Evolutionary conservation across 768 basidiomycete species (phyloP).

Genomic region (Rhizopogon sp.): DNA sequence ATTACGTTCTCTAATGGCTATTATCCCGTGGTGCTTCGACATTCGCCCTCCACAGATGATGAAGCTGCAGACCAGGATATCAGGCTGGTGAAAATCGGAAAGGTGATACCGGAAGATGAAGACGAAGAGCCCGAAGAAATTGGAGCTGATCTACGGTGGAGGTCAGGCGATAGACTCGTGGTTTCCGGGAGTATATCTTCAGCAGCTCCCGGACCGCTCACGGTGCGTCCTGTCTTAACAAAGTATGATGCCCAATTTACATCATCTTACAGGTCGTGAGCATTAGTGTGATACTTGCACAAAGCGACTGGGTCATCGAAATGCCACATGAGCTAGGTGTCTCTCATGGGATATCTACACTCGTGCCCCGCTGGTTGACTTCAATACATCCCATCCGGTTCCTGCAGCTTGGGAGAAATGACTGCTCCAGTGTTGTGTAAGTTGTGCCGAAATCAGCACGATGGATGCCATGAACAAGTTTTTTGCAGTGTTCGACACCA

Average conservation of each 20-base stretch:
- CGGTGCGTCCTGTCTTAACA: constrained; percentile 36
- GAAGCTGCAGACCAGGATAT: constrained; percentile 8
- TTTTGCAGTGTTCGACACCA: constrained; percentile 53
- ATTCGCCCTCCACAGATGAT: constrained; percentile 24
- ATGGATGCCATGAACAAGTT: neutral
- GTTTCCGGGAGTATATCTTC: constrained; percentile 58
- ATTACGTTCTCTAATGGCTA: constrained; percentile 53
- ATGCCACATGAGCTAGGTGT: constrained; percentile 47
- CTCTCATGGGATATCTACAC: constrained; percentile 26
- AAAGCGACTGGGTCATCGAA: constrained; percentile 65
- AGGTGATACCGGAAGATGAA: constrained; percentile 37
- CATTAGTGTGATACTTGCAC: constrained; percentile 48
- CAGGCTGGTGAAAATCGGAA: constrained; percentile 35
- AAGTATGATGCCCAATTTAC: constrained; percentile 1
- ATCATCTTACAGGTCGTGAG: constrained; percentile 25
- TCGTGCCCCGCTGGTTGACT: constrained; percentile 50
- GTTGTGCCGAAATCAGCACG: constrained; percentile 12
- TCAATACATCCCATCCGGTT: constrained; percentile 50
- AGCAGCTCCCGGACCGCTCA: constrained; percentile 42
- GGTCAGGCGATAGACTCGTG: constrained; percentile 44
- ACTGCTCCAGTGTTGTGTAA: constrained; percentile 44
- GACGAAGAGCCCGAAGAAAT: constrained; percentile 16
- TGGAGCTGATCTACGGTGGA: constrained; percentile 54
- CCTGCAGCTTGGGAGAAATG: constrained; percentile 44
- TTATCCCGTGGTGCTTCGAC: constrained; percentile 48